Evolutionary conservation across 441 rosid genomes (phyloP).

Genomic region (Jatropha podagrica): DNA sequence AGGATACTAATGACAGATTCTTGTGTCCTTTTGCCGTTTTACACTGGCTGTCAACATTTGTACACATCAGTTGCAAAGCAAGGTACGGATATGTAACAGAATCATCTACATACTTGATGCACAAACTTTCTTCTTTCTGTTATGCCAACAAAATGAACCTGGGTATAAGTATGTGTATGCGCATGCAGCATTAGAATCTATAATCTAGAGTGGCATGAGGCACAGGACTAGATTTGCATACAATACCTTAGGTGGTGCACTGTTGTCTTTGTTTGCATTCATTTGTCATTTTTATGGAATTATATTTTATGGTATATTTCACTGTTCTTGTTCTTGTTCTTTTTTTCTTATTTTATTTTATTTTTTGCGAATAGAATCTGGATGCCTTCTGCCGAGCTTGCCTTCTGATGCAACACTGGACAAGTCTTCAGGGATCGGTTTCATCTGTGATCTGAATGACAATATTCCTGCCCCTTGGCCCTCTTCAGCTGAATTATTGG

Average conservation of each 20-base stretch:
- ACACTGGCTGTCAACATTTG: slow-evolving; percentile 18
- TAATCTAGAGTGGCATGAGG: background rate
- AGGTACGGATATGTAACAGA: slow-evolving; percentile 35
- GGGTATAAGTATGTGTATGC: background rate
- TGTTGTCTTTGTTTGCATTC: background rate
- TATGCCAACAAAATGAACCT: background rate
- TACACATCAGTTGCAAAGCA: slow-evolving; percentile 44
- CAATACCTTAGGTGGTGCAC: background rate
- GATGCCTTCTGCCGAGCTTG: slow-evolving; percentile 93
- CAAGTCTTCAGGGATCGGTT: slow-evolving; percentile 71
- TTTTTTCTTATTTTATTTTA: background rate
- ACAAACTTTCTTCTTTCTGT: background rate
- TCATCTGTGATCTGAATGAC: slow-evolving; percentile 93
- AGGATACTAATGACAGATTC: slow-evolving; percentile 26
- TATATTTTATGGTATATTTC: background rate
- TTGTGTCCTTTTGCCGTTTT: slow-evolving; percentile 12
- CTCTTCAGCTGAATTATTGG: slow-evolving; percentile 48
- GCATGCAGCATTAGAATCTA: background rate
- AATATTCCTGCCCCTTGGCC: slow-evolving; percentile 99
- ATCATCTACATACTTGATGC: background rate
- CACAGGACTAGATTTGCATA: background rate
- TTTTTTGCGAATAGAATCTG: slow-evolving; percentile 51
- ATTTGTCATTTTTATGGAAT: background rate
- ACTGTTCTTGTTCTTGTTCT: background rate
- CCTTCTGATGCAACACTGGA: slow-evolving; percentile 93